Evolutionary conservation across 805 yeast genomes (phyloP).

Genomic region (Schwanniomyces yamadae): DNA sequence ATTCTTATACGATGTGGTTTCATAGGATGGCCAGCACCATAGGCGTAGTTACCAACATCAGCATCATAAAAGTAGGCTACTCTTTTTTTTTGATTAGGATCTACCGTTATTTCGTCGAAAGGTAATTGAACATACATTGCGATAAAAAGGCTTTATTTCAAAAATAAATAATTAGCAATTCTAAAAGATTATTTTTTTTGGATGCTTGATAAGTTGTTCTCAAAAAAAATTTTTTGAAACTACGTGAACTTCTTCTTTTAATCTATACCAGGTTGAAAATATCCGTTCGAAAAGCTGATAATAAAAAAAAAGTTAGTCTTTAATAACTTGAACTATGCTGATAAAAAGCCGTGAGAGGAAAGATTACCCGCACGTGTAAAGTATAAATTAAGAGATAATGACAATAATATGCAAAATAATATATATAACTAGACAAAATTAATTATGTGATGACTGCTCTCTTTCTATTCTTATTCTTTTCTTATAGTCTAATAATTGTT

Average conservation of each 20-base stretch:
- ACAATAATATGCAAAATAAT: neutral
- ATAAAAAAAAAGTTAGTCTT: no score
- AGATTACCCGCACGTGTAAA: conserved; percentile 5
- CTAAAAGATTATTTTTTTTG: no score
- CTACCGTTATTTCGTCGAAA: conserved; percentile 45
- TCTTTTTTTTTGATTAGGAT: conserved; percentile 39
- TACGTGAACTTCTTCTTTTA: no score
- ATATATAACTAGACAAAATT: no score
- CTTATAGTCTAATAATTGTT: conserved; percentile 35
- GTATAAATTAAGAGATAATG: neutral
- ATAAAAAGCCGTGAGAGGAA: neutral
- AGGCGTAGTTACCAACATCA: conserved; percentile 96
- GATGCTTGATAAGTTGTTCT: neutral
- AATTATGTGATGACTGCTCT: conserved; percentile 5
- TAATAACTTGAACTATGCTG: no score
- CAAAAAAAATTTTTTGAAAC: no score
- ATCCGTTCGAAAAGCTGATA: no score
- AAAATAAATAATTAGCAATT: no score
- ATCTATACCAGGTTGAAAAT: no score
- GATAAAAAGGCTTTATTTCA: no score
- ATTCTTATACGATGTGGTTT: conserved; percentile 98
- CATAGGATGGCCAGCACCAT: conserved; percentile 99
- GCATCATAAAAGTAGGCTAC: conserved; percentile 51
- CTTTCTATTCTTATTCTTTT: conserved; percentile 12
- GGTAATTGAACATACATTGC: conserved; percentile 43